phyloP scores from a whole-genome alignment of 2,329 filamentous ascomycete genomes.

The Stagonosporopsis vannaccii region DNA sequence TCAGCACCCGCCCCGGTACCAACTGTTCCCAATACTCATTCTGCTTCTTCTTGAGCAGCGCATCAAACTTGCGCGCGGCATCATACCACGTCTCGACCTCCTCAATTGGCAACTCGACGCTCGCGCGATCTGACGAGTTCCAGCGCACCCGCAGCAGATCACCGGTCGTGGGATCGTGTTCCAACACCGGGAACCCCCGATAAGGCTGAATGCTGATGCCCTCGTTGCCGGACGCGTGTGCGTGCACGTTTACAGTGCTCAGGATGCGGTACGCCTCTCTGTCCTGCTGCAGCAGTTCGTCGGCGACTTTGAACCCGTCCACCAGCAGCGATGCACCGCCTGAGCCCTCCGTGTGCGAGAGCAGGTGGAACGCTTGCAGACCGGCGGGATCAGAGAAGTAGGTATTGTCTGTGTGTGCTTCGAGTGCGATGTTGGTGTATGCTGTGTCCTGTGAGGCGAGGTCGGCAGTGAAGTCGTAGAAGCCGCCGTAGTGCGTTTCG shows the following conservation, averaged over 20 bases:
- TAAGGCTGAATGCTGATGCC: slow-evolving; percentile 81
- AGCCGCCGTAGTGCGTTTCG: slow-evolving; percentile 86
- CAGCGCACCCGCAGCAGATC: slow-evolving; percentile 75
- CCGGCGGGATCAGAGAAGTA: slow-evolving; percentile 95
- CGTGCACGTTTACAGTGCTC: slow-evolving; percentile 66
- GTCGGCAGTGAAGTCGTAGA: slow-evolving; percentile 89
- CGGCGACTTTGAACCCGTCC: slow-evolving; percentile 81
- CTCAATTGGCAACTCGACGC: slow-evolving; percentile 64
- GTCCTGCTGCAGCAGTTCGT: slow-evolving; percentile 63
- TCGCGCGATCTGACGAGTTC: slow-evolving; percentile 90
- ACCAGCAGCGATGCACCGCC: slow-evolving; percentile 85
- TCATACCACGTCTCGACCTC: slow-evolving; percentile 74
- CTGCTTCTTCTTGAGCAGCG: slow-evolving; percentile 69
- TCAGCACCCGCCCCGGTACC: slow-evolving; percentile 79
- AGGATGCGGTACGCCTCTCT: slow-evolving; percentile 66
- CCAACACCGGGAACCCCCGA: slow-evolving; percentile 74
- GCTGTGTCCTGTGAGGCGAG: slow-evolving; percentile 87
- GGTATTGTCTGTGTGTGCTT: slow-evolving; percentile 91
- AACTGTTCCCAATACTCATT: slow-evolving; percentile 84
- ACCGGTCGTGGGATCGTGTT: slow-evolving; percentile 58
- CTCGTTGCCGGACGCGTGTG: slow-evolving; percentile 86
- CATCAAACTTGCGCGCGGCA: slow-evolving; percentile 77
- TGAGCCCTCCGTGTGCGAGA: slow-evolving; percentile 74
- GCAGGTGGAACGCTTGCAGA: slow-evolving; percentile 89
- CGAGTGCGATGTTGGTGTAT: slow-evolving; percentile 84